phyloP scores from a whole-genome alignment of 805 yeast genomes.

The Candida verbasci region DNA sequence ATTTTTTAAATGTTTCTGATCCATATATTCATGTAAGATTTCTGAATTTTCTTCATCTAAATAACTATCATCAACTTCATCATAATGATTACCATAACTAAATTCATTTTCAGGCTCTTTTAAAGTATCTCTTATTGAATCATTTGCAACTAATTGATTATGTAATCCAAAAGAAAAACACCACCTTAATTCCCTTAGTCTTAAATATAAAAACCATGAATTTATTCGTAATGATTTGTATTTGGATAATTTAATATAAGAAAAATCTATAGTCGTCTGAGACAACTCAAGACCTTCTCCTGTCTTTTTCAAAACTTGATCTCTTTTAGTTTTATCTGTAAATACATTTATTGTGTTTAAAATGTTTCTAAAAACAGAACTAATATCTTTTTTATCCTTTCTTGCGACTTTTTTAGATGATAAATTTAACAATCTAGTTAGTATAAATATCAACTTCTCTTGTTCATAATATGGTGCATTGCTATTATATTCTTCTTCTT shows the following conservation, averaged over 20 bases:
- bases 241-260: constrained; percentile 41
- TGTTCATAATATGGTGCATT: constrained; percentile 52
- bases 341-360: constrained; percentile 43
- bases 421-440: constrained; percentile 43
- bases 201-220: constrained; percentile 46
- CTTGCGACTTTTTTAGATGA: constrained; percentile 57
- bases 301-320: constrained; percentile 31
- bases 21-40: constrained; percentile 6
- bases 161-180: constrained; percentile 50
- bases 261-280: constrained; percentile 25
- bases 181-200: constrained; percentile 48
- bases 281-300: constrained; percentile 32
- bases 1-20: constrained; percentile 16
- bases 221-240: constrained; percentile 43
- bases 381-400: constrained; percentile 56
- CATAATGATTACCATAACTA: constrained; percentile 16
- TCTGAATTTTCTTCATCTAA: constrained; percentile 8
- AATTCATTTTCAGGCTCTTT: constrained; percentile 26
- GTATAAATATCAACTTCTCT: constrained; percentile 38
- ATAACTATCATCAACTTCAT: constrained; percentile 12
- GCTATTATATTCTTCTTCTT: constrained; percentile 38
- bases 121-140: constrained; percentile 30
- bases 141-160: constrained; percentile 40
- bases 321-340: constrained; percentile 29
- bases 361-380: constrained; percentile 59